A percentile compares a stretch with the other conserved stretches of the same genome.
Conservation (phyloP, 2,329 filamentous ascomycete species). For the Davidsoniella eucalypti region DNA sequence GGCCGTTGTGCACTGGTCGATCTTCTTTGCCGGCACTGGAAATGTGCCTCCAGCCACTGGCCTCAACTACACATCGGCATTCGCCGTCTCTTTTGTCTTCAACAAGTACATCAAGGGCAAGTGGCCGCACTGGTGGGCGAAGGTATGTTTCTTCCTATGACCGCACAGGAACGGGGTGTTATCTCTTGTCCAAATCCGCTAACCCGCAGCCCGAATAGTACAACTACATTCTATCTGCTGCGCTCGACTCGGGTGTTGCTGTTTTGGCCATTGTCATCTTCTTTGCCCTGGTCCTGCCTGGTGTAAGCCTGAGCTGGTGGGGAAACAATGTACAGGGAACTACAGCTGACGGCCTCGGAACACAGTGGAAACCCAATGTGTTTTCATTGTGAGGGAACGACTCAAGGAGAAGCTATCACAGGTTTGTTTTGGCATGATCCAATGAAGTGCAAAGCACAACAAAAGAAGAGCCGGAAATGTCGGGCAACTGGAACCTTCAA, state of each 20-base stretch:
- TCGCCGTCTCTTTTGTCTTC: slow-evolving; percentile 36
- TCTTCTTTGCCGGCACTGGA: slow-evolving; percentile 33
- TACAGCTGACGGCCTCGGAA: slow-evolving; percentile 25
- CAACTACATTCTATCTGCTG: slow-evolving; percentile 42
- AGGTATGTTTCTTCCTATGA: slow-evolving; percentile 16
- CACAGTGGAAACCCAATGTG: slow-evolving; percentile 3
- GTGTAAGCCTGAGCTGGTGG: slow-evolving; percentile 31
- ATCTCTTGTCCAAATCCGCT: slow-evolving; percentile 18
- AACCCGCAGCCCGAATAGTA: slow-evolving; percentile 23
- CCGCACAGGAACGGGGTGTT: slow-evolving; percentile 10
- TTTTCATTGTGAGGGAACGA: no score
- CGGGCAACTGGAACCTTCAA: no score
- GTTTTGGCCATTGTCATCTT: slow-evolving; percentile 36
- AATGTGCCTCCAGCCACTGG: slow-evolving; percentile 38
- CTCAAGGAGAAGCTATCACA: no score
- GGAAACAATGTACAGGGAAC: slow-evolving; percentile 24
- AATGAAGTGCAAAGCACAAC: no score
- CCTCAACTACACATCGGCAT: slow-evolving; percentile 37
- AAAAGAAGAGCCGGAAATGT: no score
- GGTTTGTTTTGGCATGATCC: no score
- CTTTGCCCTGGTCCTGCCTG: slow-evolving; percentile 30
- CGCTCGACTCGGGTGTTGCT: slow-evolving; percentile 38
- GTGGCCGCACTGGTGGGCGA: slow-evolving; percentile 38
- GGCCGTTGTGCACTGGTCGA: slow-evolving; percentile 34
- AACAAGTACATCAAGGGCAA: slow-evolving; percentile 34